These are phyloP conservation scores for Solanum appendiculatum DNA, from an alignment of 257 asterid species.

Conservation along the genomic window DNA sequence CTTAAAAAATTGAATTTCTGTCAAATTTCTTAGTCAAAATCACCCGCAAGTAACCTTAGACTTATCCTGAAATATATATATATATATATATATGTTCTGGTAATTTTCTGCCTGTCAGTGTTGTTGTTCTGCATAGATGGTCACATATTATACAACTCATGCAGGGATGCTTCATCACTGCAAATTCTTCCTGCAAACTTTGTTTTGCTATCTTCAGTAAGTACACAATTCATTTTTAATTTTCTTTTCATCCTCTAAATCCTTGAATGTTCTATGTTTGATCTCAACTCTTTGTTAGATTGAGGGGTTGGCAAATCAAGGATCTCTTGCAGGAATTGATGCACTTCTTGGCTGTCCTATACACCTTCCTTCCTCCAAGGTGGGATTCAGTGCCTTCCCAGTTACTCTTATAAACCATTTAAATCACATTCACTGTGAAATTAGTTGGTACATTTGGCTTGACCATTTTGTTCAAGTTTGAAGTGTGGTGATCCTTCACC, in stretches of 20 bases:
- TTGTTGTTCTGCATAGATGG: neutral
- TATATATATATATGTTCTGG: neutral
- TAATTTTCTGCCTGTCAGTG: neutral
- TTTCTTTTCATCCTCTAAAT: neutral
- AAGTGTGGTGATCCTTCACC: neutral
- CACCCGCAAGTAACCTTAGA: neutral
- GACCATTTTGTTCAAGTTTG: neutral
- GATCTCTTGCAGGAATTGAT: slow-evolving; percentile 84
- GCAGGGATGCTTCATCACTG: slow-evolving; percentile 58
- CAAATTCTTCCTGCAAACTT: slow-evolving; percentile 77
- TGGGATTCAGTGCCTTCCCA: slow-evolving; percentile 9
- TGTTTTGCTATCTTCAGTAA: slow-evolving; percentile 61
- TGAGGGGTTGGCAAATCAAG: slow-evolving; percentile 69
- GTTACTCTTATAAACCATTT: neutral
- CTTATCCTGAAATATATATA: neutral
- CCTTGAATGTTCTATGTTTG: slow-evolving; percentile 6
- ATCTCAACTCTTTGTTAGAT: slow-evolving; percentile 29
- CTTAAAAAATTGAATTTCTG: neutral
- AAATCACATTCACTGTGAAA: neutral
- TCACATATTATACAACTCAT: neutral
- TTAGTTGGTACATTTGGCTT: neutral
- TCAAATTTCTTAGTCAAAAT: neutral
- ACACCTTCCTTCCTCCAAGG: slow-evolving; percentile 86
- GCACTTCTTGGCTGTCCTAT: slow-evolving; percentile 93
- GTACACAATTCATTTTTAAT: slow-evolving; percentile 18